Conservation (phyloP, 768 basidiomycete species). For the Tricholoma sp. region DNA sequence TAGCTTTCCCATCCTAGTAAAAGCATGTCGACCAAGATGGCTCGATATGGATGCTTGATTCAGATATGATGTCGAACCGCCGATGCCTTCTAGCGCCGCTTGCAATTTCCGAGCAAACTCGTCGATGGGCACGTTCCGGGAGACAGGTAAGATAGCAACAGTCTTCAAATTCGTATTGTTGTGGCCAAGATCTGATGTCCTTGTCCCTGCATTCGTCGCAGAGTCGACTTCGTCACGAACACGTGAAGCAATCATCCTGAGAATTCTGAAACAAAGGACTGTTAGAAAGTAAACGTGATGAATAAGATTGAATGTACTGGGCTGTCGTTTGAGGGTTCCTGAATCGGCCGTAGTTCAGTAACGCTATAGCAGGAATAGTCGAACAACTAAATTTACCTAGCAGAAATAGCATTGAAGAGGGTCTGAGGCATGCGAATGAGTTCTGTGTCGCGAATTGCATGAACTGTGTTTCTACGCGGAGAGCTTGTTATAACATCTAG, state of each 20-base stretch:
- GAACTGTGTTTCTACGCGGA: slow-evolving; percentile 82
- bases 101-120: slow-evolving; percentile 89
- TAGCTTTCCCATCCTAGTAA: slow-evolving; percentile 94
- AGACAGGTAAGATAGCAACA: slow-evolving; percentile 85
- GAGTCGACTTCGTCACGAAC: slow-evolving; percentile 80
- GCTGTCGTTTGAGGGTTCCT: slow-evolving; percentile 86
- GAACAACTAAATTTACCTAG: slow-evolving; percentile 43
- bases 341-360: neutral
- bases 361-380: neutral
- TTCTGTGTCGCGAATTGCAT: slow-evolving; percentile 98
- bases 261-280: slow-evolving; percentile 39
- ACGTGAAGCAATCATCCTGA: slow-evolving; percentile 88
- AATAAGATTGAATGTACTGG: slow-evolving; percentile 44
- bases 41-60: slow-evolving; percentile 91
- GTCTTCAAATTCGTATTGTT: slow-evolving; percentile 91
- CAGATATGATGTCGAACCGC: slow-evolving; percentile 88
- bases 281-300: neutral
- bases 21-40: slow-evolving; percentile 92
- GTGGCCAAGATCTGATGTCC: slow-evolving; percentile 59
- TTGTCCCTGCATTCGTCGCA: slow-evolving; percentile 44
- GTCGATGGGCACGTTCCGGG: slow-evolving; percentile 84
- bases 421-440: slow-evolving; percentile 96
- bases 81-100: slow-evolving; percentile 83
- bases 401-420: slow-evolving; percentile 94
- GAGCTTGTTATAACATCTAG: slow-evolving; percentile 95